Conservation (phyloP, 108 stramenopile species). For the Aurantiochytrium sp. region DNA sequence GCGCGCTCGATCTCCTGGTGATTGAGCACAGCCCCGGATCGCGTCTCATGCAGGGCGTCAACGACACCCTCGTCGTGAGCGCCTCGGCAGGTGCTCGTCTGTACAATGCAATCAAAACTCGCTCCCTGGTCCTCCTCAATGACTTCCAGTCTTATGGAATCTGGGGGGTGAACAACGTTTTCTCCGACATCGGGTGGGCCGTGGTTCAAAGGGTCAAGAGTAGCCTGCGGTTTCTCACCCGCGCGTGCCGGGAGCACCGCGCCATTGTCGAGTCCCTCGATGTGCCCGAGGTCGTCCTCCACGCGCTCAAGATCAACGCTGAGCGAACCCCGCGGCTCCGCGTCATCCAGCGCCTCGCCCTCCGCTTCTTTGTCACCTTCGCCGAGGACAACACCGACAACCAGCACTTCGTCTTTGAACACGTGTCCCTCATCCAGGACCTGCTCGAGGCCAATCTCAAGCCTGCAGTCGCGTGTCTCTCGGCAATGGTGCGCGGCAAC, state of each 20-base stretch:
- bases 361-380: not conserved
- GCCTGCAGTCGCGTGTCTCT: not conserved
- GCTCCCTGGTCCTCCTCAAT: not conserved
- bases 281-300: not conserved
- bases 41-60: not conserved
- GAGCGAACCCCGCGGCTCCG: not conserved
- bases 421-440: not conserved
- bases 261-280: not conserved
- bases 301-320: not conserved
- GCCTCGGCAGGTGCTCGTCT: not conserved
- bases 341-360: not conserved
- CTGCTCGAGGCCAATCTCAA: not conserved
- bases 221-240: not conserved
- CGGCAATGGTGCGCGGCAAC: not conserved
- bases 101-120: not conserved
- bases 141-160: not conserved
- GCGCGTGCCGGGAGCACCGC: not conserved
- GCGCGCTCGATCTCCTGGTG: not conserved
- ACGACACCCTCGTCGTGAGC: not conserved
- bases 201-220: not conserved
- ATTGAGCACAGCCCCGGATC: constrained; percentile 3
- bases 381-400: not conserved
- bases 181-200: not conserved
- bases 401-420: not conserved
- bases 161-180: not conserved